These are phyloP conservation scores for Populus hybrid DNA, from an alignment of 441 rosid species.

Conservation along the genomic window DNA sequence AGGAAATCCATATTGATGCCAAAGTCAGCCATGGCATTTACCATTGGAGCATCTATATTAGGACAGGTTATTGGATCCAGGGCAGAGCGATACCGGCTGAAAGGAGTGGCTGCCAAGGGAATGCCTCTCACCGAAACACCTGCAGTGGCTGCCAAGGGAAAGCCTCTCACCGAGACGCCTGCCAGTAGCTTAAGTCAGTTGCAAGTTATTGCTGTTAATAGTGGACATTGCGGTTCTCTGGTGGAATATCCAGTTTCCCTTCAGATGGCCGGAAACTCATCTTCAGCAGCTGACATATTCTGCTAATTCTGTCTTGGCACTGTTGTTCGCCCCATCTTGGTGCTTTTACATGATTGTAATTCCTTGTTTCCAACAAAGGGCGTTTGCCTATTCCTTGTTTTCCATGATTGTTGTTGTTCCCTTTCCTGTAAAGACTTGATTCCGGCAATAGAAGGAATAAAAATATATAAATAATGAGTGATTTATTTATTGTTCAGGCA, in stretches of 20 bases:
- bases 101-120: conserved; percentile 36
- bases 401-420: not conserved
- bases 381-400: conserved; percentile 16
- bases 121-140: conserved; percentile 25
- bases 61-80: conserved; percentile 88
- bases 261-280: conserved; percentile 28
- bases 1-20: no score
- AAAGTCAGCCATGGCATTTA: conserved; percentile 83
- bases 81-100: conserved; percentile 73
- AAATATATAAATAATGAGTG: conserved; percentile 9
- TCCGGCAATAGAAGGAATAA: conserved; percentile 20
- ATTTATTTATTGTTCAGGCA: not conserved
- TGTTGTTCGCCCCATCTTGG: not conserved
- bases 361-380: not conserved
- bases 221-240: conserved; percentile 31
- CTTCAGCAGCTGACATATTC: conserved; percentile 38
- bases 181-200: conserved; percentile 23
- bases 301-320: conserved; percentile 28
- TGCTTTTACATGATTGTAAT: not conserved
- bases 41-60: conserved; percentile 71
- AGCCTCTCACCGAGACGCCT: conserved; percentile 23
- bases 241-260: conserved; percentile 35
- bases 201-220: conserved; percentile 32
- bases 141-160: conserved; percentile 35
- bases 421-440: conserved; percentile 13